These are phyloP conservation scores for Apiospora arundinis DNA, from an alignment of 2,329 filamentous ascomycete genomes.

Conservation along the genomic window DNA sequence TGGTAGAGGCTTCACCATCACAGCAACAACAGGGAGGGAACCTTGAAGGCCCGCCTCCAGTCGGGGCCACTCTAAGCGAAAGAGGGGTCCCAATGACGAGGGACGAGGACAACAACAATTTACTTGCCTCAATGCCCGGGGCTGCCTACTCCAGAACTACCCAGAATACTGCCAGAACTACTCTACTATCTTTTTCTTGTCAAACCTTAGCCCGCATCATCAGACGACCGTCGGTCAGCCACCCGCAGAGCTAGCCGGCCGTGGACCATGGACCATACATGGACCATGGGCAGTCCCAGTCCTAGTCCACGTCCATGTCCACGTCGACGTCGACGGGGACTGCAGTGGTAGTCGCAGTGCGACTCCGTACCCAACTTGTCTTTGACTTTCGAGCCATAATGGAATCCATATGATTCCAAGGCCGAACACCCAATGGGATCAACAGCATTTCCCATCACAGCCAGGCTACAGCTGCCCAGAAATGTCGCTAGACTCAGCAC, in stretches of 20 bases:
- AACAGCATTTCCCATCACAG: constrained; percentile 11
- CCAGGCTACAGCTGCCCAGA: neutral
- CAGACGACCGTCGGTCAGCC: constrained; percentile 11
- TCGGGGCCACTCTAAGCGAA: neutral
- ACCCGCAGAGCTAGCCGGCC: constrained; percentile 3
- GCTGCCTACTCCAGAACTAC: neutral
- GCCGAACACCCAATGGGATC: neutral
- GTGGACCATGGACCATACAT: no score
- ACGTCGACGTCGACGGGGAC: no score
- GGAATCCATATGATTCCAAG: neutral
- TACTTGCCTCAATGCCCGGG: neutral
- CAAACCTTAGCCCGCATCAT: neutral
- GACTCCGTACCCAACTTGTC: neutral
- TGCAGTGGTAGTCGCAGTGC: no score
- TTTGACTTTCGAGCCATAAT: neutral
- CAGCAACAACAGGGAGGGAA: neutral
- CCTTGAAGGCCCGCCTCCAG: constrained; percentile 8
- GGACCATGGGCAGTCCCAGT: neutral
- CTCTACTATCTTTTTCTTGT: neutral
- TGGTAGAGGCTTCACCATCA: neutral
- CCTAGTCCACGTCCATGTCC: no score
- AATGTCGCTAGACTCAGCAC: constrained; percentile 9
- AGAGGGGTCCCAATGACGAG: constrained; percentile 14
- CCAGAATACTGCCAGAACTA: no score
- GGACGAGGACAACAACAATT: neutral